Evolutionary conservation across 108 stramenopile genomes (phyloP), one percentile per base, ranked within the genome.

Genomic region (Fistulifera solaris): DNA sequence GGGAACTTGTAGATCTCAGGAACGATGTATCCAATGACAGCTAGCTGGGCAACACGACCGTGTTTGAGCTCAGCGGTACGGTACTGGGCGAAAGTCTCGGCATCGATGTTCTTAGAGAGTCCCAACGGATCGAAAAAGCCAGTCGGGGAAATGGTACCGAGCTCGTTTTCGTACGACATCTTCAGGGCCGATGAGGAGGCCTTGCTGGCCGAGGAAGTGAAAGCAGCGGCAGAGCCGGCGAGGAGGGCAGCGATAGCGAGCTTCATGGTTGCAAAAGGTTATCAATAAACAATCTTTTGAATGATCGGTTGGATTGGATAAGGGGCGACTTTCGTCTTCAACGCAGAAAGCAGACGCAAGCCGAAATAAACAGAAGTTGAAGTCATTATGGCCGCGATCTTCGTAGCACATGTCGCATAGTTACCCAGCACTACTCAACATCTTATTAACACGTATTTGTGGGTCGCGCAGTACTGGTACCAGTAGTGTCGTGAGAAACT

Each of bases 41-140:
- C 78, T 45, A 75, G 60, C 44, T 45, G 16, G 21, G 7, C 4
- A 64, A 83, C 78, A 70, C 86, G 86, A 51, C 86, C 86, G 78
- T 87, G 86, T 77, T 87, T 87, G 58, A 75, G 82, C 62, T 87
- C 86, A 44, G 79, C 77, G 41, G 72, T 68, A 56, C 86, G 81
- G 64, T 74, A 74, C 50, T 59, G 54, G 55, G 81, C 86, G 73
- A 87, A 87, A 5, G 24, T 23, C 50, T 51, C 50, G n/a, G 22
- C 24, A 21, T 23, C 22, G 12, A 51, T 51, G 22, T 27, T 12
- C 15, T 17, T 22, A 21, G 24, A 26, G 5, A 51, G 25, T n/a
- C 22, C 22, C 24, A 51, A 27, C 2, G 50, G 50, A 27, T 51
- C 50, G 25, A 51, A 51, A 21, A 51, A 51, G 7, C 50, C 50